phyloP scores from a whole-genome alignment of 1,284 basidiomycete species.

The Sporisorium graminicola region DNA sequence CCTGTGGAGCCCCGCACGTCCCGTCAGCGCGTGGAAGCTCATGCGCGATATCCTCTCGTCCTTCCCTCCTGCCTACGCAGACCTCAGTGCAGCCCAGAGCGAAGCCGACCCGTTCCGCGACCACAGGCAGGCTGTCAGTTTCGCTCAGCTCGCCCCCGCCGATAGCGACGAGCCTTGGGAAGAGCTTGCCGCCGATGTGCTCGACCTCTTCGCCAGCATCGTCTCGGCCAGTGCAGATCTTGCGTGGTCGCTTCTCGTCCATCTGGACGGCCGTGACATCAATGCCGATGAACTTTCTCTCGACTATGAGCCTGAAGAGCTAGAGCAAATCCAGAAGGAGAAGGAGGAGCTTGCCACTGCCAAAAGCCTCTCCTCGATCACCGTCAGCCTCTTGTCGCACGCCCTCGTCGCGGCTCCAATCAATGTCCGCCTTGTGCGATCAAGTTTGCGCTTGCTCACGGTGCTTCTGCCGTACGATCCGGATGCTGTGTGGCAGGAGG shows the following conservation, averaged over 20 bases:
- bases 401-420: constrained; percentile 76
- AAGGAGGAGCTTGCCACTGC: constrained; percentile 50
- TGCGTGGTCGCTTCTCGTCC: constrained; percentile 77
- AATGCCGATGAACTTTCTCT: constrained; percentile 45
- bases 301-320: constrained; percentile 49
- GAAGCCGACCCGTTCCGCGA: constrained; percentile 46
- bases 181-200: constrained; percentile 79
- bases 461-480: constrained; percentile 81
- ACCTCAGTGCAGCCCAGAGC: neutral
- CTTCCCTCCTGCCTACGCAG: constrained; percentile 69
- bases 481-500: constrained; percentile 84
- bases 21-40: constrained; percentile 79
- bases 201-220: constrained; percentile 83
- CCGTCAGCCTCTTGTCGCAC: constrained; percentile 85
- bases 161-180: constrained; percentile 38
- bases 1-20: constrained; percentile 83
- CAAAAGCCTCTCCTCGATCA: constrained; percentile 78
- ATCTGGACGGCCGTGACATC: constrained; percentile 73
- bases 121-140: constrained; percentile 39
- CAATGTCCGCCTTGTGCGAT: constrained; percentile 79
- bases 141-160: constrained; percentile 44
- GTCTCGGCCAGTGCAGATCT: constrained; percentile 78
- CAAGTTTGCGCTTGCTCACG: constrained; percentile 82
- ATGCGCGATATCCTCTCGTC: constrained; percentile 81
- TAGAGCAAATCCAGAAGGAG: constrained; percentile 46